Evolutionary conservation across 768 basidiomycete genomes (phyloP).

Genomic region (Piloderma croceum): DNA sequence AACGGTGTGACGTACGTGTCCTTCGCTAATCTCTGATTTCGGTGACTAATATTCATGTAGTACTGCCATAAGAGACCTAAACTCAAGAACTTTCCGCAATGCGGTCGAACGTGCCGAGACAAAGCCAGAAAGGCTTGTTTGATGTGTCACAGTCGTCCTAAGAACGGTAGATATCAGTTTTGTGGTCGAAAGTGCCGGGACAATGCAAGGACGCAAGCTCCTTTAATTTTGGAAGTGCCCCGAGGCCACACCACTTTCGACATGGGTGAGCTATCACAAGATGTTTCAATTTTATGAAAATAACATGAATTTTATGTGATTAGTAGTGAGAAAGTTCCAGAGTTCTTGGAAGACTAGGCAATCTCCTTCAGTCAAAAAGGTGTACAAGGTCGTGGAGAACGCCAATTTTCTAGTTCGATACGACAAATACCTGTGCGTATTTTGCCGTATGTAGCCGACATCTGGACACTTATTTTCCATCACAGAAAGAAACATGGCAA

Average conservation of each 20-base stretch:
- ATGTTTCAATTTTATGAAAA: no score
- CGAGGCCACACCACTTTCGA: constrained; percentile 22
- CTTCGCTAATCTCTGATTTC: no score
- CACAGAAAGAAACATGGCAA: constrained; percentile 10
- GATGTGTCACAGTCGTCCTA: constrained; percentile 19
- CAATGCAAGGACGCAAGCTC: constrained; percentile 9
- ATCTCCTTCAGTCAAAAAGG: constrained; percentile 10
- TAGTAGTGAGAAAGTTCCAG: no score
- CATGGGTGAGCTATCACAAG: constrained; percentile 1
- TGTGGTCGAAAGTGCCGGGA: constrained; percentile 16
- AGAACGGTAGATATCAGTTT: constrained; percentile 8
- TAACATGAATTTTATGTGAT: no score
- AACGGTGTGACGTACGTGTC: no score
- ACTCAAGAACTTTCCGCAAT: constrained; percentile 16
- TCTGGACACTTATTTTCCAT: no score
- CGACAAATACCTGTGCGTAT: background rate
- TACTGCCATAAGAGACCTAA: constrained; percentile 8
- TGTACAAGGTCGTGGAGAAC: constrained; percentile 12
- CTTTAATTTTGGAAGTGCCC: constrained; percentile 22
- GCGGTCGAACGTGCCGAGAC: constrained; percentile 21
- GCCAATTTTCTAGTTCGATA: background rate
- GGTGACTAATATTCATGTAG: no score
- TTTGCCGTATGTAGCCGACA: no score
- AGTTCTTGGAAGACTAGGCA: no score
- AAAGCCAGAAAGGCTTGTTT: constrained; percentile 21